Evolutionary conservation across 495 filamentous ascomycete species (phyloP), one percentile per base, ranked within the genome.

Genomic region (Lepidopterella palustris): DNA sequence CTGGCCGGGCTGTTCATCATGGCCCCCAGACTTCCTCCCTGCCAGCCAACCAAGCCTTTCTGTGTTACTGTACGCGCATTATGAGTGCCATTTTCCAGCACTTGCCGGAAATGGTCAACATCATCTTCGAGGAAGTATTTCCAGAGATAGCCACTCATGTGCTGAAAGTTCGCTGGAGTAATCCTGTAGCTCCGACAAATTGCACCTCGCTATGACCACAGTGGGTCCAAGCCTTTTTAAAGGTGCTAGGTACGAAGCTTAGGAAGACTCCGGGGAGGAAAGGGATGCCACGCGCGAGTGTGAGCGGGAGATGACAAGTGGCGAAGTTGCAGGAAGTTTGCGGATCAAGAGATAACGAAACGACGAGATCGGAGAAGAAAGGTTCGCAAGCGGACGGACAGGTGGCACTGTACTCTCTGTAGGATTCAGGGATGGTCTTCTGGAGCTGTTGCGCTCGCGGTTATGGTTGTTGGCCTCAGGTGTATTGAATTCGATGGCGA

Each of bases 131-230:
- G 86, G 72, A 90, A 98, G 73, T 81, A 89, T 78, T 89, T 88
- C 92, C 93, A 97, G 71, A 98, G 84, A 78, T 88, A 84, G 77
- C 87, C 86, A 82, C 88, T 96, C 95, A 97, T 98, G 84, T 85
- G 87, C 80, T 76, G 71, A 75, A 69, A 68, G 66, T 60, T 71
- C 68, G 67, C 70, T 57, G 63, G 61, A 63, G 66, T 70, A 59
- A 18, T 80, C 82, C 79, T 78, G 77, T 79, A 80, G 78, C 80
- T 83, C 85, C 82, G 72, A 76, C 72, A 73, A 74, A 71, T 55
- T 71, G 81, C 86, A 84, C 90, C 89, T 92, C 87, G 86, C 87
- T 84, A 85, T 90, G 81, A 85, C 76, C 87, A 84, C 84, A 82
- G 80, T 73, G 86, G 86, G 81, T 76, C 82, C 90, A 89, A 85